Evolutionary conservation across 2,329 filamentous ascomycete species (phyloP).

Genomic region (Lachnellula subtilissima): DNA sequence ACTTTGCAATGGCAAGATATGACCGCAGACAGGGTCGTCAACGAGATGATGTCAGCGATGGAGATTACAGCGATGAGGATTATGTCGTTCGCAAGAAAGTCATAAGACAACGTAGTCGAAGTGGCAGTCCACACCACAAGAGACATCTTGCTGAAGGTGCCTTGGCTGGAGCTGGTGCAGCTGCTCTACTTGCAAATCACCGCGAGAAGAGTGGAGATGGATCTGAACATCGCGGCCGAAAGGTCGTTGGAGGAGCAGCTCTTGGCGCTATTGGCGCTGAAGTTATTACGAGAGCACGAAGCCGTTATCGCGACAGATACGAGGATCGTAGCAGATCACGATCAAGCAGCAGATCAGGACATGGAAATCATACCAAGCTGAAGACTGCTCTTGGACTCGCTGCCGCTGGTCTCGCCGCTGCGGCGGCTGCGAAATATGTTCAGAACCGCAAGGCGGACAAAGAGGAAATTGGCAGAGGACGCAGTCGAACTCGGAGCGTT

Average conservation of each 20-base stretch:
- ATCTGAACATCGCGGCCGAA: constrained; percentile 25
- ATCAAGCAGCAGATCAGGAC: constrained; percentile 27
- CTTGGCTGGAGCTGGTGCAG: constrained; percentile 56
- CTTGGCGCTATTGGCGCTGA: constrained; percentile 60
- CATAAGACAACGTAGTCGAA: constrained; percentile 44
- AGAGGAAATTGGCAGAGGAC: constrained; percentile 52
- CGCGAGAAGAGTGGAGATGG: constrained; percentile 37
- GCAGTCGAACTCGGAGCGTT: constrained; percentile 45
- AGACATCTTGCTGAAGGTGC: constrained; percentile 61
- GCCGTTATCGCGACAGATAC: constrained; percentile 53
- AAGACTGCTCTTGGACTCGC: constrained; percentile 60
- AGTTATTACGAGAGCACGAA: constrained; percentile 54
- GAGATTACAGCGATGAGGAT: constrained; percentile 40
- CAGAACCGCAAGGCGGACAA: constrained; percentile 56
- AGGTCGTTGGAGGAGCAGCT: constrained; percentile 48
- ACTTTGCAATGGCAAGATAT: constrained; percentile 31
- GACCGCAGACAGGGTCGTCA: constrained; percentile 36
- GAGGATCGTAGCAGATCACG: constrained; percentile 37
- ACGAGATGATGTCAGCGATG: constrained; percentile 31
- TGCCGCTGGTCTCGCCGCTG: constrained; percentile 58
- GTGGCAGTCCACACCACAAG: constrained; percentile 48
- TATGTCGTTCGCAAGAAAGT: constrained; percentile 36
- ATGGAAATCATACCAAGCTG: constrained; percentile 41
- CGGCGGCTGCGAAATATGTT: constrained; percentile 61
- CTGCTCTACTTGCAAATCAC: constrained; percentile 53